A percentile compares a stretch with the other conserved stretches of the same genome.
These are phyloP conservation scores for Alternaria viburni DNA, from an alignment of 2,329 filamentous ascomycete genomes.

Conservation along the genomic window DNA sequence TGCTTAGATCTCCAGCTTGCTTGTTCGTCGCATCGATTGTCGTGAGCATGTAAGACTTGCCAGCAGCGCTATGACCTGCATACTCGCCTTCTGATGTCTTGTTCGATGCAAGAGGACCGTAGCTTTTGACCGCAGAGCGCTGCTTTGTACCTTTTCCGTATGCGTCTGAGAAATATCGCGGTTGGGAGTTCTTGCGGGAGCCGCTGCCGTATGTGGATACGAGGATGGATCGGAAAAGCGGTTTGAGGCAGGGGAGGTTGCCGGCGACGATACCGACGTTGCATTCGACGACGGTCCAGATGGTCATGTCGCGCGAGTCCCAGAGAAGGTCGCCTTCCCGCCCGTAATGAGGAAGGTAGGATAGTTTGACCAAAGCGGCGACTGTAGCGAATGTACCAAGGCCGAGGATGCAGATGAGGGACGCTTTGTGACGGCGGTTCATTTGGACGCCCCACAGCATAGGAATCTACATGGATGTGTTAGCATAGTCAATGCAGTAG, in stretches of 20 bases:
- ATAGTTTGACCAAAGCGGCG: constrained; percentile 51
- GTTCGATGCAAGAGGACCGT: constrained; percentile 8
- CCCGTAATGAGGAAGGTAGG: constrained; percentile 46
- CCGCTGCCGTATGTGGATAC: constrained; percentile 39
- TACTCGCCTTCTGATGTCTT: background rate
- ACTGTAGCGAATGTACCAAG: constrained; percentile 55
- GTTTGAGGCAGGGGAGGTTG: constrained; percentile 53
- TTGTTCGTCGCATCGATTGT: constrained; percentile 11
- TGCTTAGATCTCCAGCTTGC: background rate
- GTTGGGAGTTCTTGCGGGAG: constrained; percentile 15
- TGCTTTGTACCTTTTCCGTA: constrained; percentile 26
- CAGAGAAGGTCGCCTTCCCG: constrained; percentile 46
- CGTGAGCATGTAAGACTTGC: constrained; percentile 16
- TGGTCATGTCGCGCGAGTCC: constrained; percentile 56
- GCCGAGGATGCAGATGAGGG: constrained; percentile 51
- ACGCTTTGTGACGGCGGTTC: constrained; percentile 50
- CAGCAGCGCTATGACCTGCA: background rate
- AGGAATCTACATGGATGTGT: constrained; percentile 21
- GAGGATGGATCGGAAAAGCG: constrained; percentile 49
- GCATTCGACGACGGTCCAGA: constrained; percentile 55
- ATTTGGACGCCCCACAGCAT: constrained; percentile 46
- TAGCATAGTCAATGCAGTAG: background rate
- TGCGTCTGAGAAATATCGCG: constrained; percentile 18
- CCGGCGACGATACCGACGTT: constrained; percentile 54
- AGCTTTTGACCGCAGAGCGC: constrained; percentile 12